Base-by-base conservation (phyloP, 1,139 yeast genomes). In the Scheffersomyces quercinus region DNA sequence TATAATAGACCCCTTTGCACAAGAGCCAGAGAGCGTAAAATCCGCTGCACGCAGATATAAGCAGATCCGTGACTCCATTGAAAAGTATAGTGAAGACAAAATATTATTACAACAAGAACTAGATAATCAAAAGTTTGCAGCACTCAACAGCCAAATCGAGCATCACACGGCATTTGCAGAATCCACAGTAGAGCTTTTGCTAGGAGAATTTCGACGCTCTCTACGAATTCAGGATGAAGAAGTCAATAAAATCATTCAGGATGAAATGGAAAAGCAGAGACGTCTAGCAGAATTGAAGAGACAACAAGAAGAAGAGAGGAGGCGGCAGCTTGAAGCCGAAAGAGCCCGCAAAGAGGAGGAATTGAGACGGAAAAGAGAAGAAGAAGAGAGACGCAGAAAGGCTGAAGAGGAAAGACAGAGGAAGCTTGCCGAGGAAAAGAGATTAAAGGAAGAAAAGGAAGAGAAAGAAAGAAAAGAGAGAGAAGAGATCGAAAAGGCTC, bases 281-380 rank as follows among this genome's bases (percentile, higher is more conserved):
- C 37, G 14, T 3, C 41, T 39, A 10, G 38, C 32, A 16, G 41
- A 43, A 29, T n/a, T 31, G 35, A 31, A 31, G 38, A 28, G 30
- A 29, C 15, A 31, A 26, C 20, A 26, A 24, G 39, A 30, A 39
- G 34, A 26, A 13, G 20, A 36, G 35, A 28, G 38, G 20, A 33
- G 31, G 35, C 36, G 30, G 3, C 20, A 26, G 9, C 37, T 30
- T 3, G 46, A 41, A 13, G 42, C 32, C 7, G 42, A 43, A 26
- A 33, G 31, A 15, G 32, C 30, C 35, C 28, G 47, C 54, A 69
- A 39, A 36, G 47, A 51, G 41, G 55, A 52, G 36, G 56, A 40
- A 16, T 37, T 36, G 15, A 20, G 35, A 12, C 20, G 28, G 24
- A 29, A 36, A 16, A 29, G 36, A 35, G 45, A 41, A 37, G 43